A percentile compares a stretch with the other conserved stretches of the same genome.
phyloP scores from a whole-genome alignment of 768 basidiomycete species.

The Trametes coccinea region DNA sequence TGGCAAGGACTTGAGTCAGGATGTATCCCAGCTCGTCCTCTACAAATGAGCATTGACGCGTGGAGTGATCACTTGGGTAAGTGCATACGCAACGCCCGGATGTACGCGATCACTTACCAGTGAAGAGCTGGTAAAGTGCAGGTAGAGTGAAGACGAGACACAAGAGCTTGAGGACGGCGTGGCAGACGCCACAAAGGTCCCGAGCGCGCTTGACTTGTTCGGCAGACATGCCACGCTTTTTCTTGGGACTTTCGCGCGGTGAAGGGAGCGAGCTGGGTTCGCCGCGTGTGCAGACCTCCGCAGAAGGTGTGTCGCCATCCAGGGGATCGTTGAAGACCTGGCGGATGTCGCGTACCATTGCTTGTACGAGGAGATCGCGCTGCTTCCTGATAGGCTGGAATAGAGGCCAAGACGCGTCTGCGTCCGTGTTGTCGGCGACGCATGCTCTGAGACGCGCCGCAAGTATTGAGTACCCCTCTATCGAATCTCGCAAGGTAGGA shows the following conservation, averaged over 20 bases:
- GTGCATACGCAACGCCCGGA: too few species aligned
- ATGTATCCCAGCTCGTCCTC: conserved; percentile 61
- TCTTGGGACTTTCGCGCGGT: conserved; percentile 66
- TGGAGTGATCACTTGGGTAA: too few species aligned
- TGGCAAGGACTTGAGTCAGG: conserved; percentile 63
- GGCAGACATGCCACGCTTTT: conserved; percentile 70
- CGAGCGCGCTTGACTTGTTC: conserved; percentile 79
- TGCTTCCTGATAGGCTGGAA: conserved; percentile 70
- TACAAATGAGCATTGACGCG: conserved; percentile 27
- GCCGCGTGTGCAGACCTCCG: conserved; percentile 10
- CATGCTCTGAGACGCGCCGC: conserved; percentile 59
- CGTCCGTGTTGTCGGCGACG: conserved; percentile 46
- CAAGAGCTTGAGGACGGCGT: conserved; percentile 69
- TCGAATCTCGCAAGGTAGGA: conserved; percentile 55
- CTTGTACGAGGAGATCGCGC: conserved; percentile 49
- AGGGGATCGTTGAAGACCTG: conserved; percentile 63
- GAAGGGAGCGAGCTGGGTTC: conserved; percentile 51
- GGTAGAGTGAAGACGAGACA: conserved; percentile 60
- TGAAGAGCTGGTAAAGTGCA: conserved; percentile 59
- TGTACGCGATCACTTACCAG: conserved; percentile 42
- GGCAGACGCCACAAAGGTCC: conserved; percentile 73
- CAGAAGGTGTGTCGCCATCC: background rate
- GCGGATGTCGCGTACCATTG: conserved; percentile 67
- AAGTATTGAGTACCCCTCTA: conserved; percentile 73
- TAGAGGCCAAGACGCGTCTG: conserved; percentile 66